These are phyloP conservation scores for Excoecaria cochinchinensis DNA, from an alignment of 345 rosid genomes.

Conservation along the genomic window DNA sequence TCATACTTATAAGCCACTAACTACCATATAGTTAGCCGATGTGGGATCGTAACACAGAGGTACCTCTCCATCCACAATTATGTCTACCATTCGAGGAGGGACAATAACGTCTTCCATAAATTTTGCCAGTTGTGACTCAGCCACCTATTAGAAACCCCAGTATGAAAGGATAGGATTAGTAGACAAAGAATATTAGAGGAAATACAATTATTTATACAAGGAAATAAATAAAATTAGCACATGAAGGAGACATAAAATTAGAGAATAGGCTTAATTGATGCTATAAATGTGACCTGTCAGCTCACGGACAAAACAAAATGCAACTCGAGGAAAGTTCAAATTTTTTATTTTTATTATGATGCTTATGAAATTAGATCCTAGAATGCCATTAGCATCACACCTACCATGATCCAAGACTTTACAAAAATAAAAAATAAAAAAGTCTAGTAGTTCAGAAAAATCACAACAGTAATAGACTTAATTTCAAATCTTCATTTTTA, in stretches of 20 bases:
- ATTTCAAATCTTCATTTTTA: background rate
- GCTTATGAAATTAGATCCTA: background rate
- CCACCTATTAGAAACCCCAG: conserved; percentile 49
- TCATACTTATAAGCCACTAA: too few species aligned
- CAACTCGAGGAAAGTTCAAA: background rate
- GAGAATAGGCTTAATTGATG: background rate
- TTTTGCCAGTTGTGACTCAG: conserved; percentile 90
- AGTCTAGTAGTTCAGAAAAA: background rate
- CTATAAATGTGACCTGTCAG: background rate
- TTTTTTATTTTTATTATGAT: background rate
- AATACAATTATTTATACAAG: background rate
- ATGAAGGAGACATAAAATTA: background rate
- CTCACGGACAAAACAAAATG: background rate
- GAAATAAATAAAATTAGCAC: background rate
- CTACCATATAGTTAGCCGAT: too few species aligned
- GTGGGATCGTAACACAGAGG: too few species aligned
- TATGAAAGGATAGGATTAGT: conserved; percentile 10
- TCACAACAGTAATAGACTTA: background rate
- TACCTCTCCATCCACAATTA: conserved; percentile 99
- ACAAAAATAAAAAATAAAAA: background rate
- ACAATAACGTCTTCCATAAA: conserved; percentile 96
- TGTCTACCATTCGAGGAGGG: conserved; percentile 95
- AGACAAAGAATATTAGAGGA: background rate
- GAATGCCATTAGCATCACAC: background rate
- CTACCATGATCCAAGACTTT: background rate